A percentile compares a stretch with the other conserved stretches of the same genome.
Evolutionary conservation across 2,329 filamentous ascomycete genomes (phyloP).

Genomic region (Fulvia fulva): DNA sequence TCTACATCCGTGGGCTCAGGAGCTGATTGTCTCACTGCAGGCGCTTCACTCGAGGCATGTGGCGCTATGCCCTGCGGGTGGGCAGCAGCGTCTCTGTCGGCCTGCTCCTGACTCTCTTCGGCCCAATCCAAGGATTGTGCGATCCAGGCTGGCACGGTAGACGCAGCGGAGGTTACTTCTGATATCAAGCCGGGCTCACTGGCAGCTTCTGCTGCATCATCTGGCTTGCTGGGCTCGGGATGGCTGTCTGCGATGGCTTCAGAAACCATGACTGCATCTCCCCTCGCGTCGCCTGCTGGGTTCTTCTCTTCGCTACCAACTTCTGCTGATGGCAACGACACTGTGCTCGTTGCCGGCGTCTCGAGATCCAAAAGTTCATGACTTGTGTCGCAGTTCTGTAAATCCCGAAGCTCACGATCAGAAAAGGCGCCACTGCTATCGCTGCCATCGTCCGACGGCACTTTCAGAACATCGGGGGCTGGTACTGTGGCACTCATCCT

Average conservation of each 20-base stretch:
- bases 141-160: not conserved
- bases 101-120: conserved; percentile 3
- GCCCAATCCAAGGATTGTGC: conserved; percentile 1
- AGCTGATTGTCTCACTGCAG: not conserved
- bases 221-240: not conserved
- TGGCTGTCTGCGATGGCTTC: not conserved
- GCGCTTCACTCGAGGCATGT: not conserved
- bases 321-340: not conserved
- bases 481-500: not conserved
- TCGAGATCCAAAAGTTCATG: not conserved
- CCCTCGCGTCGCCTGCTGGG: not conserved
- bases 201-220: not conserved
- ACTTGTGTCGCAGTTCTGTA: not conserved
- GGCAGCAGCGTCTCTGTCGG: not conserved
- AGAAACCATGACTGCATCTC: not conserved
- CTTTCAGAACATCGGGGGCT: not conserved
- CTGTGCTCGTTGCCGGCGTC: not conserved
- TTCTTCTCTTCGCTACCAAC: not conserved
- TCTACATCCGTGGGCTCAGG: not conserved
- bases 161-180: not conserved
- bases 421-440: not conserved
- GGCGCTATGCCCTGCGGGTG: not conserved
- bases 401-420: not conserved
- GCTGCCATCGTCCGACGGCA: not conserved
- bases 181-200: not conserved